Percentiles rank a stretch among this genome's conserved stretches.
phyloP scores from a whole-genome alignment of 495 filamentous ascomycete species.

The Stereocaulon alpinum region DNA sequence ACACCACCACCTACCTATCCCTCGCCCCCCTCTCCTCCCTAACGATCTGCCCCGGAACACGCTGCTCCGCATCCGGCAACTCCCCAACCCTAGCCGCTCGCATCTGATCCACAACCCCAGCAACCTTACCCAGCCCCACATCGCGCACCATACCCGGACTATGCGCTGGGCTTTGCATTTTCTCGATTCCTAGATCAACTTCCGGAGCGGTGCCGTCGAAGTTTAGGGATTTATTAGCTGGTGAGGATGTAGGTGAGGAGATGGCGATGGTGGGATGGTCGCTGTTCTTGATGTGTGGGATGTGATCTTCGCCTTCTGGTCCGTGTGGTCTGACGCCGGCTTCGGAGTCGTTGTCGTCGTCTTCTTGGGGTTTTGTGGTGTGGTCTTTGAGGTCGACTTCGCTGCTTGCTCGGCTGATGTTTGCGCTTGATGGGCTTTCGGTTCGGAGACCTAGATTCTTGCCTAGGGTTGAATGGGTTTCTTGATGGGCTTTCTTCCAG shows the following conservation, averaged over 20 bases:
- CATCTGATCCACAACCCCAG: background rate
- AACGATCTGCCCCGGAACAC: background rate
- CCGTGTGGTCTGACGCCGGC: conserved; percentile 27
- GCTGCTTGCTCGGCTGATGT: conserved; percentile 57
- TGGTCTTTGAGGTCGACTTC: conserved; percentile 36
- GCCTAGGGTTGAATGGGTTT: conserved; percentile 34
- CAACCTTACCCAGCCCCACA: background rate
- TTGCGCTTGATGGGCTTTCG: conserved; percentile 47
- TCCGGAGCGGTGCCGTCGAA: background rate
- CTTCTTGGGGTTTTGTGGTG: conserved; percentile 34
- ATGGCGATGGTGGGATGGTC: background rate
- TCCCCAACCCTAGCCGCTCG: background rate
- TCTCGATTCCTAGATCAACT: conserved; percentile 7
- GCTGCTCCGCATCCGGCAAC: background rate
- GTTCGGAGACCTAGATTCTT: conserved; percentile 58
- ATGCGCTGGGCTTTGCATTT: conserved; percentile 3
- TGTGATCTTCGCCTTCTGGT: conserved; percentile 25
- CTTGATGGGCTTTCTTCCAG: conserved; percentile 48
- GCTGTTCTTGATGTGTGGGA: background rate
- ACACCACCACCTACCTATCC: background rate
- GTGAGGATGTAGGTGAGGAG: background rate
- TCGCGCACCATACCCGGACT: background rate
- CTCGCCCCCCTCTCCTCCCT: background rate
- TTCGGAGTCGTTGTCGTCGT: conserved; percentile 18
- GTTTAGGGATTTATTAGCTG: background rate